phyloP scores from a whole-genome alignment of 352 stramenopile genomes.

The Phytophthora uliginosa region DNA sequence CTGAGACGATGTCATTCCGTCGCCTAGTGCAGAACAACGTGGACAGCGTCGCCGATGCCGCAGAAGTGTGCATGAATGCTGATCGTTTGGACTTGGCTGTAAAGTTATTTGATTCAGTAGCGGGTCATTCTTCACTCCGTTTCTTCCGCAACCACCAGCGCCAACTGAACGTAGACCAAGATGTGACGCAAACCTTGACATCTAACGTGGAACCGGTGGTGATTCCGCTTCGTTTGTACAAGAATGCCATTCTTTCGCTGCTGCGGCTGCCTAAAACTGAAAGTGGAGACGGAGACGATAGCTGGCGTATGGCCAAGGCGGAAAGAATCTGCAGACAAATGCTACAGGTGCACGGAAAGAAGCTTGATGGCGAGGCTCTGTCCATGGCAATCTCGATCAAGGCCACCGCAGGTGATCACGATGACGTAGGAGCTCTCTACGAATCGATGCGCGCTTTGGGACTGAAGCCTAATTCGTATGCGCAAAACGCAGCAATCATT shows the following conservation, averaged over 20 bases:
- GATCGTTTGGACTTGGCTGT: constrained; percentile 57
- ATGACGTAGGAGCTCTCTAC: constrained; percentile 82
- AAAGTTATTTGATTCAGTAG: constrained; percentile 69
- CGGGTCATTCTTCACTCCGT: constrained; percentile 54
- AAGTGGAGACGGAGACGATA: constrained; percentile 6
- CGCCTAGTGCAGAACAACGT: constrained; percentile 72
- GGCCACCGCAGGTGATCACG: constrained; percentile 71
- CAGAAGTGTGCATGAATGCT: constrained; percentile 69
- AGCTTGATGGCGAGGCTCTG: constrained; percentile 71
- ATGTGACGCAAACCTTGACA: constrained; percentile 15
- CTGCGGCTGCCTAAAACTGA: constrained; percentile 51
- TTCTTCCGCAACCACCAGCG: constrained; percentile 34
- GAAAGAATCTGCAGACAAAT: constrained; percentile 78
- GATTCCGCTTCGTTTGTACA: constrained; percentile 79
- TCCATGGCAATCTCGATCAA: constrained; percentile 88
- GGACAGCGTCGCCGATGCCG: constrained; percentile 75
- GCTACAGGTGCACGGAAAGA: constrained; percentile 61
- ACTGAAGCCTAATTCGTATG: constrained; percentile 79
- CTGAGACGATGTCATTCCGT: constrained; percentile 79
- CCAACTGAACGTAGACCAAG: constrained; percentile 24
- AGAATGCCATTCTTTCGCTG: constrained; percentile 61
- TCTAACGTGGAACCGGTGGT: constrained; percentile 24
- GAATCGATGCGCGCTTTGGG: constrained; percentile 74
- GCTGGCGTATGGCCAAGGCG: constrained; percentile 55
- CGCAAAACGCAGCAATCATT: constrained; percentile 77